Evolutionary conservation across 2,329 filamentous ascomycete species (phyloP), one percentile per base, ranked within the genome.

Genomic region (Atkinsonella texensis): DNA sequence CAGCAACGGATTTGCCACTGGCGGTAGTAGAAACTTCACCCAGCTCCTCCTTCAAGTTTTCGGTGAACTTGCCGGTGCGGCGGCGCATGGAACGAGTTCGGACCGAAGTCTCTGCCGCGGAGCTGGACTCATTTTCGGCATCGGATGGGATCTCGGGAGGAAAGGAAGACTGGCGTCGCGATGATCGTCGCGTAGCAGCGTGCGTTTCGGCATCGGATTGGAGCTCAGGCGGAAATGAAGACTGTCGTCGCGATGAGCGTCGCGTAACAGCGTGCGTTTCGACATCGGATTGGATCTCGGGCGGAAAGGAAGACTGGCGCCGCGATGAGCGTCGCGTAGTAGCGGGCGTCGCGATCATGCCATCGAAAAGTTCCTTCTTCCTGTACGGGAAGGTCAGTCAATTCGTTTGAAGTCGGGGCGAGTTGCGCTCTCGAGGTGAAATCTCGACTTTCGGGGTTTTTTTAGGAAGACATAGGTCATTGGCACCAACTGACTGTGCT

Each of bases 281-380:
- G 54, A 67, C 65, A 52, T 76, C 76, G 42, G 71, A 69, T 39
- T 11, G 43, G 12, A 60, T 56, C 23, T 75, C 72, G 48, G 67
- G 60, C 35, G 70, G 66, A 48, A 74, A 68, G 23, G 72, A 73
- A 10, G 74, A 70, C 60, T 76, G 77, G 59, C 77, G 74, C 59
- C 75, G 71, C 45, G 69, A 68, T 53, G 70, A 69, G 43, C 74
- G 74, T 42, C 66, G 65, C 38, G 54, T 54, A 48, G 55, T 41
- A 48, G 52, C 59, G 28, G 77, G 77, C 9, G 77, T 81, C 63
- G 80, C 76, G 54, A 81, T 67, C 77, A 81, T 79, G 59, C 78
- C 78, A 38, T 79, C 72, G 59, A 79, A 81, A 53, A 79, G 73
- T 62, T 80, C 77, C 66, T 79, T 80, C 66, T 81, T 81, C 57